These are phyloP conservation scores for Adenanthera pavonina DNA, from an alignment of 306 rosid genomes.

Conservation along the genomic window DNA sequence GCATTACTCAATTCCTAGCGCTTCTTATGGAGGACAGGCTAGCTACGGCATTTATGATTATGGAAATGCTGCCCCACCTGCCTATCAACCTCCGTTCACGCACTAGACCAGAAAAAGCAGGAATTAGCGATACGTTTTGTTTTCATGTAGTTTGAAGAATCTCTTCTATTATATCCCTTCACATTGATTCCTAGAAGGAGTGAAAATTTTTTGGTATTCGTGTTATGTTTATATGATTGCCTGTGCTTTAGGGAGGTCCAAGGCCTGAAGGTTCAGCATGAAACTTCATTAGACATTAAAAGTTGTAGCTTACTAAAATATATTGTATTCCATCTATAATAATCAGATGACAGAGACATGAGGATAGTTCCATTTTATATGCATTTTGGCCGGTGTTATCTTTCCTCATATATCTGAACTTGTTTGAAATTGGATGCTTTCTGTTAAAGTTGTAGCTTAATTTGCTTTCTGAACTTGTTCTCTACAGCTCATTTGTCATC, in stretches of 20 bases:
- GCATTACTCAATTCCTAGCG: conserved; percentile 60
- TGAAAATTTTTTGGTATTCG: neutral
- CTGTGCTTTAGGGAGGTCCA: neutral
- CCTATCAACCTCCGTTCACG: conserved; percentile 60
- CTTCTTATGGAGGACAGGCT: conserved; percentile 64
- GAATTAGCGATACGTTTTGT: conserved; percentile 31
- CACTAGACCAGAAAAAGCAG: conserved; percentile 44
- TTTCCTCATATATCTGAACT: neutral
- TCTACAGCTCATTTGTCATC: neutral
- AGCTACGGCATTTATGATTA: conserved; percentile 63
- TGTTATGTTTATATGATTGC: neutral
- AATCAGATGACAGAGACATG: neutral
- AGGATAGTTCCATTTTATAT: neutral
- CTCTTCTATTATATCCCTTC: neutral
- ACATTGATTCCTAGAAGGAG: neutral
- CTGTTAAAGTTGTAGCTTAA: neutral
- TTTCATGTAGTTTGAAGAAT: neutral
- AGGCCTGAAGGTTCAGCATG: neutral
- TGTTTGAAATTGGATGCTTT: neutral
- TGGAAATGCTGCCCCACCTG: conserved; percentile 51
- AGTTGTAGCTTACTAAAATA: neutral
- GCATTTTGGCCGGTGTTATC: neutral
- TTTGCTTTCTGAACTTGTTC: neutral
- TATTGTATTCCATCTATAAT: neutral
- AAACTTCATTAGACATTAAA: neutral